Percentiles rank a stretch among this genome's conserved stretches.
Conservation (phyloP, 2,329 filamentous ascomycete genomes). For the Aspergillus novofumigatus region DNA sequence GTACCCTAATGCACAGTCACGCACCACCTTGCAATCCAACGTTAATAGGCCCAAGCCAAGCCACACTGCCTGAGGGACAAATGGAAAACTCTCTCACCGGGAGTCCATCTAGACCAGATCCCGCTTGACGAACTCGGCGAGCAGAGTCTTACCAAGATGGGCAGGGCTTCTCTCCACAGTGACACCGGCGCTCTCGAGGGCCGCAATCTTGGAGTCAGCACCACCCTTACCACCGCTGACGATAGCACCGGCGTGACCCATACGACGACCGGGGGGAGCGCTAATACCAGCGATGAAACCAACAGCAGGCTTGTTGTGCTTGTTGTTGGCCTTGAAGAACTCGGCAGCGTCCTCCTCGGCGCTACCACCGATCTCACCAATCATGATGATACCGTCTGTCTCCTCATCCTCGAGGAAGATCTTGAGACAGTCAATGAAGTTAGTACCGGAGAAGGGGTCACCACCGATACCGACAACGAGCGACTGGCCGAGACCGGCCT, state of each 20-base stretch:
- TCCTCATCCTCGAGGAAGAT: constrained; percentile 95
- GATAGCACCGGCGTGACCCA: constrained; percentile 98
- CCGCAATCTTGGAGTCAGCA: constrained; percentile 96
- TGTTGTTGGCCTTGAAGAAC: constrained; percentile 90
- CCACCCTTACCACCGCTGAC: constrained; percentile 96
- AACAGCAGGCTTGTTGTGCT: constrained; percentile 89
- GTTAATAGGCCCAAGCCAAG: neutral
- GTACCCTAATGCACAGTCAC: neutral
- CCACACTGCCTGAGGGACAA: neutral
- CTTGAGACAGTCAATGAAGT: constrained; percentile 98
- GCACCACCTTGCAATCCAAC: neutral
- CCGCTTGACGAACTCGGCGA: constrained; percentile 91
- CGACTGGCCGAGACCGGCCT: constrained; percentile 93
- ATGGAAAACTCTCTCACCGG: neutral
- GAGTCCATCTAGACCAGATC: constrained; percentile 72
- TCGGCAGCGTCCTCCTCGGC: constrained; percentile 98
- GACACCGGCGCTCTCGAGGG: constrained; percentile 88
- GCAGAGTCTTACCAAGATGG: constrained; percentile 84
- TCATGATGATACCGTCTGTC: constrained; percentile 99
- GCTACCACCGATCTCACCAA: constrained; percentile 95
- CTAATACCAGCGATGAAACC: constrained; percentile 98
- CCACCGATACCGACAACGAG: constrained; percentile 97
- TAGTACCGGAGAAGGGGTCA: constrained; percentile 97
- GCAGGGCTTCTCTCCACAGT: constrained; percentile 95
- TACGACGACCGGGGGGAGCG: constrained; percentile 89